Base-by-base conservation (phyloP, 805 yeast species). In the Yarrowia bubula region DNA sequence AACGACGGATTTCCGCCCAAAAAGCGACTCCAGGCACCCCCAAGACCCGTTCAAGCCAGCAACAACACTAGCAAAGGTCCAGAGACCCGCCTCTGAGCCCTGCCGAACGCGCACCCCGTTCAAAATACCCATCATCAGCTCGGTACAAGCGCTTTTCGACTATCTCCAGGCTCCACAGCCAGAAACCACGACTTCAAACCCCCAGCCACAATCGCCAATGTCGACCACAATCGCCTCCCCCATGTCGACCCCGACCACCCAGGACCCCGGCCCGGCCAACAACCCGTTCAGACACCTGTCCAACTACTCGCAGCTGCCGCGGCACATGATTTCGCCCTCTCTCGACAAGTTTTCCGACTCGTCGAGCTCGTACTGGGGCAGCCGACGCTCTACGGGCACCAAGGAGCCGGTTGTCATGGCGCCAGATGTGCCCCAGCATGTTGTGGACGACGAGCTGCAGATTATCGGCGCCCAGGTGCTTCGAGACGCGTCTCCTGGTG, bases 161-260 rank as follows among this genome's bases (percentile, higher is more conserved):
- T 22, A 18, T 22, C 35, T 51, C 22, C 58, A 51, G 35, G 43
- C 22, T 14, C 14, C 42, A 9, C 42, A 10, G 33, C 53, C 39
- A 15, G 53, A 38, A 10, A 13, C 13, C 6, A 10, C 15, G 6
- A n/a, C 31, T 6, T 5, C 47, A 1, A 35, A 15, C 4, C 14
- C 9, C 13, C 14, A 4, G 6, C 4, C 37, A 22, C 28, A 22
- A 4, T 14, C 53, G 7, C 15, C 31, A 11, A 58, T 58, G 64
- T 58, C 64, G 14, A 58, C 64, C 33, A 55, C 61, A 39, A 58
- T 58, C 51, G 64, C 64, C 42, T 58, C 64, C 22, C 64, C 64
- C 22, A 58, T 58, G 64, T 58, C 64, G 31, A 58, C 64, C 22
- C 64, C 64, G 43, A 44, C 51, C 22, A 58, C 64, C 41, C 64